Percentiles rank a stretch among this genome's conserved stretches.
Evolutionary conservation across 2,329 filamentous ascomycete species (phyloP).

Genomic region (Ascosphaera aggregata): DNA sequence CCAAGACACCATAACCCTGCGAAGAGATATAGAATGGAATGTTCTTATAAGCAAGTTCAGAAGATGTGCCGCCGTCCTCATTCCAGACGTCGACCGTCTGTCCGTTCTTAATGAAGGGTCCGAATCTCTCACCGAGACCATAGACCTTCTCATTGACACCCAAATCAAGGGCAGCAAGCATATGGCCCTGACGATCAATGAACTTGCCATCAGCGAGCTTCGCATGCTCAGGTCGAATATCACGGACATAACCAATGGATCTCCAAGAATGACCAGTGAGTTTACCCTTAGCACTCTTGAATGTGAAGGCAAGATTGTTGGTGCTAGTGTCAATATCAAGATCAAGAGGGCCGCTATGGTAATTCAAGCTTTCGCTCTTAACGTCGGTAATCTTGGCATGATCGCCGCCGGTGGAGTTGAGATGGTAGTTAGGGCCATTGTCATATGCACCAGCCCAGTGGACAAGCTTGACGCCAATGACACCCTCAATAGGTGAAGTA

Average conservation of each 20-base stretch:
- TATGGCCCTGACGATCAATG: constrained; percentile 16
- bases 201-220: constrained; percentile 14
- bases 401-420: constrained; percentile 9
- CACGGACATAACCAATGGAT: constrained; percentile 18
- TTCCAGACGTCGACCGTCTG: constrained; percentile 44
- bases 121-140: constrained; percentile 54
- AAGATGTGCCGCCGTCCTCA: constrained; percentile 25
- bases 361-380: constrained; percentile 10
- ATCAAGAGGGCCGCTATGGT: constrained; percentile 12
- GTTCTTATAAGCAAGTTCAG: constrained; percentile 19
- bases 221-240: constrained; percentile 13
- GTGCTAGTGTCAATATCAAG: constrained; percentile 13
- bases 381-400: constrained; percentile 11
- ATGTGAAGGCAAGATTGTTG: constrained; percentile 14
- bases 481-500: constrained; percentile 15
- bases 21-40: constrained; percentile 25
- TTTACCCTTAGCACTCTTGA: constrained; percentile 8
- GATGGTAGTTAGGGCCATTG: constrained; percentile 15
- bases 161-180: constrained; percentile 17
- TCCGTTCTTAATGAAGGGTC: constrained; percentile 52
- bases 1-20: constrained; percentile 53
- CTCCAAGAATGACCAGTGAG: constrained; percentile 17
- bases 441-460: constrained; percentile 17
- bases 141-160: constrained; percentile 40
- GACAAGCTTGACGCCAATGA: constrained; percentile 17